Conservation (phyloP, 805 yeast species). For the Lachancea fermentati region DNA sequence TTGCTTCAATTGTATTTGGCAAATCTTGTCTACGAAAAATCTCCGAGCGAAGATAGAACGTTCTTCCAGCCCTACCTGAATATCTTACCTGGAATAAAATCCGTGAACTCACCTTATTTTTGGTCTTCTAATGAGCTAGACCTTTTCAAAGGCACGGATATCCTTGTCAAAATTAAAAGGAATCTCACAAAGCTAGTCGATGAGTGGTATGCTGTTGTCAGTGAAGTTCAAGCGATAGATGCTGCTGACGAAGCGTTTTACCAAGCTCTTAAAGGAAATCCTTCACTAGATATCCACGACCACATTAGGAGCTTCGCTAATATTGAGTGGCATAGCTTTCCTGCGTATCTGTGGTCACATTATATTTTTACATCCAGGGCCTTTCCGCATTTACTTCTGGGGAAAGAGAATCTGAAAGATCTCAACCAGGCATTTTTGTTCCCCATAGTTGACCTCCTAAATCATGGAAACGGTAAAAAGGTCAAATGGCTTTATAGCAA, state of each 20-base stretch:
- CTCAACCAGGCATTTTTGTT: conserved; percentile 58
- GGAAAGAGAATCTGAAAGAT: conserved; percentile 33
- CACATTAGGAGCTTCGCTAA: conserved; percentile 15
- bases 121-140: conserved; percentile 53
- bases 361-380: conserved; percentile 70
- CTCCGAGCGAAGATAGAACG: conserved; percentile 13
- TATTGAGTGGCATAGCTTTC: conserved; percentile 55
- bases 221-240: conserved; percentile 15
- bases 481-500: conserved; percentile 54
- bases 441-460: conserved; percentile 75
- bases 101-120: conserved; percentile 56
- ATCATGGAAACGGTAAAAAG: conserved; percentile 56
- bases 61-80: conserved; percentile 43
- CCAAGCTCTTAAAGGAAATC: conserved; percentile 25
- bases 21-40: conserved; percentile 37
- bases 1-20: conserved; percentile 37
- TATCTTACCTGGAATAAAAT: conserved; percentile 39
- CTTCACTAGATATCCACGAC: conserved; percentile 7
- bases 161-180: conserved; percentile 49
- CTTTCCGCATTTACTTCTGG: conserved; percentile 67
- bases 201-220: conserved; percentile 48
- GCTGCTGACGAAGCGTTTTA: conserved; percentile 14
- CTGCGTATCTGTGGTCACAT: conserved; percentile 71
- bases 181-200: conserved; percentile 42
- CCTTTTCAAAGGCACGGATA: conserved; percentile 61